Percentiles rank a stretch among this genome's conserved stretches.
These are phyloP conservation scores for Colletotrichum theobromicola DNA, from an alignment of 2,329 filamentous ascomycete species.

Conservation along the genomic window DNA sequence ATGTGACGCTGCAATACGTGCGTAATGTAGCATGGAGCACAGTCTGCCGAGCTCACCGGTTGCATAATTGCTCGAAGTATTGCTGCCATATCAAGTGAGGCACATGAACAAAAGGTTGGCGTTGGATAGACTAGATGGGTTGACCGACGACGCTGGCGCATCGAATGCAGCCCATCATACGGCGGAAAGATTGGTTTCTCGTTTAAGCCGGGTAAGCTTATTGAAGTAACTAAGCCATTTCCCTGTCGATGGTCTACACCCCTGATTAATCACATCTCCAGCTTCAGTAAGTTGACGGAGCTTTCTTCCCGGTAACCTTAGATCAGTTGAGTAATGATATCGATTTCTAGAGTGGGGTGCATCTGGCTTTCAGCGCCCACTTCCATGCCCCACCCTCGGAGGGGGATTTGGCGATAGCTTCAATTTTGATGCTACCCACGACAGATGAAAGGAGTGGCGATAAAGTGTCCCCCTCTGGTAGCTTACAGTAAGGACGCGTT, in stretches of 20 bases:
- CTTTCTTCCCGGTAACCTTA: background rate
- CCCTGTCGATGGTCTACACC: too few relatives aligned
- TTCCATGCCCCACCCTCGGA: background rate
- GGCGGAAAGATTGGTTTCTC: background rate
- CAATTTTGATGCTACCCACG: background rate
- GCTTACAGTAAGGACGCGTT: too few relatives aligned
- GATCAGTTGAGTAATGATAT: background rate
- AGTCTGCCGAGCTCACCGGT: too few relatives aligned
- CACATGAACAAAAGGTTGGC: too few relatives aligned
- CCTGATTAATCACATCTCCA: background rate
- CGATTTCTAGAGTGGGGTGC: background rate
- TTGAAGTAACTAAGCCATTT: background rate
- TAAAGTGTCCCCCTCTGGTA: too few relatives aligned
- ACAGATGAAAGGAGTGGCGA: background rate
- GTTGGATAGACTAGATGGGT: too few relatives aligned
- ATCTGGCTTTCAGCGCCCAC: background rate
- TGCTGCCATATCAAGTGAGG: too few relatives aligned
- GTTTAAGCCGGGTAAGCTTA: background rate
- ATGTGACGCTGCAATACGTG: background rate
- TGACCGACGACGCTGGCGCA: too few relatives aligned
- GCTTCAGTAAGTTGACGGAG: background rate
- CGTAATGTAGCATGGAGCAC: background rate
- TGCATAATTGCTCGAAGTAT: too few relatives aligned
- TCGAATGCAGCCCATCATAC: too few relatives aligned
- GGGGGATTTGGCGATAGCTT: background rate